Percentiles rank a stretch among this genome's conserved stretches.
Conservation (phyloP, 2,329 filamentous ascomycete genomes). For the Sporothrix brunneoviolacea region DNA sequence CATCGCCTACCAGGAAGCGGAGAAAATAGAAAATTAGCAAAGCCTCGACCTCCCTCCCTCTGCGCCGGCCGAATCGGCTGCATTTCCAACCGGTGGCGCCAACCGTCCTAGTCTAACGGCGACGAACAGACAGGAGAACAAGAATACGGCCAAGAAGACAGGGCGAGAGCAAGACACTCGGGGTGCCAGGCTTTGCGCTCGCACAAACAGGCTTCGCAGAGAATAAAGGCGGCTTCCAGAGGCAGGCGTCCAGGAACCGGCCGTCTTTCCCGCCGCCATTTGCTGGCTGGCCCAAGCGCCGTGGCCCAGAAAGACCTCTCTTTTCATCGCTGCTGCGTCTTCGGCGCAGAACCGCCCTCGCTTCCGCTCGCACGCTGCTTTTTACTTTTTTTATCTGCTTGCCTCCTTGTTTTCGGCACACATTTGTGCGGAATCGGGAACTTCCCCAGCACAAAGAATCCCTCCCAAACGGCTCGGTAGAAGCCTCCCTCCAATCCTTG, state of each 20-base stretch:
- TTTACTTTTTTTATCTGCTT: not conserved
- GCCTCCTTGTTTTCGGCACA: not conserved
- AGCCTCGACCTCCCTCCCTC: slow-evolving; percentile 1
- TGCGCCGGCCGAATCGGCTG: slow-evolving; percentile 7
- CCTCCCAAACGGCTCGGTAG: too few species aligned
- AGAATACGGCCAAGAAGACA: slow-evolving; percentile 3
- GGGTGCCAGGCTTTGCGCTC: slow-evolving; percentile 4
- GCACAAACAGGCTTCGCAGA: slow-evolving; percentile 3
- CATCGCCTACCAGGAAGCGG: not conserved
- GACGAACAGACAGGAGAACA: not conserved
- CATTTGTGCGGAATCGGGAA: not conserved
- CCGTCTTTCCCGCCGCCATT: slow-evolving; percentile 8
- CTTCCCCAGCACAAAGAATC: too few species aligned
- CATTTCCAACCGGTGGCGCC: slow-evolving; percentile 7
- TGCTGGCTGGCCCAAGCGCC: slow-evolving; percentile 10
- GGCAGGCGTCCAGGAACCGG: slow-evolving; percentile 1
- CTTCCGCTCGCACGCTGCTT: not conserved
- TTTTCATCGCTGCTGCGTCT: not conserved
- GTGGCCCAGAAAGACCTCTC: not conserved
- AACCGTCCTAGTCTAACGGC: slow-evolving; percentile 8
- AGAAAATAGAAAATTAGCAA: not conserved
- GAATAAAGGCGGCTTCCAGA: not conserved
- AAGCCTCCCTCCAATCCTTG: not conserved
- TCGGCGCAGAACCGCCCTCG: not conserved
- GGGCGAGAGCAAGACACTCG: not conserved